These are phyloP conservation scores for Phaeotremella fagi DNA, from an alignment of 768 basidiomycete genomes.

Conservation along the genomic window DNA sequence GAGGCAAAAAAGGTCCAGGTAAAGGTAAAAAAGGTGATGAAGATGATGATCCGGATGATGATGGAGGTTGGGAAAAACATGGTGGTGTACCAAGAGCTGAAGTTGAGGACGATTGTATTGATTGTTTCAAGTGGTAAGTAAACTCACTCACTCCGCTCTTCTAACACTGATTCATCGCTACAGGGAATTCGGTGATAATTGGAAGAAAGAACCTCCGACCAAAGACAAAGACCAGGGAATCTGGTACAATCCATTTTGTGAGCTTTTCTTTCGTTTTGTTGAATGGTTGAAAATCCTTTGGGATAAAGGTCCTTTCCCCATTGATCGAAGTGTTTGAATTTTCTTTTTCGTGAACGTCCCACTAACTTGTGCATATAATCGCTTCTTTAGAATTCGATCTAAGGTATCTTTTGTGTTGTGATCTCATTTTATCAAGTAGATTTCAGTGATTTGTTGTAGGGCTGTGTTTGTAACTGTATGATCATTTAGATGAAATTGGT, in stretches of 20 bases:
- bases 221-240: neutral
- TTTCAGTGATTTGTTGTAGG: no score
- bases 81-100: constrained; percentile 44
- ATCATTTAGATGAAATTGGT: no score
- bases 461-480: no score
- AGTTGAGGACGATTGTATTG: constrained; percentile 42
- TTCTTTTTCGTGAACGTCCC: no score
- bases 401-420: no score
- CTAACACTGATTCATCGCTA: neutral
- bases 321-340: no score
- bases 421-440: no score
- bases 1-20: constrained; percentile 32
- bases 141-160: neutral
- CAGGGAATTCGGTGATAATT: constrained; percentile 46
- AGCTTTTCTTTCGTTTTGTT: no score
- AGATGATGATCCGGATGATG: constrained; percentile 23
- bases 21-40: constrained; percentile 25
- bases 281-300: no score
- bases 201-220: constrained; percentile 29
- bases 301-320: no score
- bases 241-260: neutral
- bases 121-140: constrained; percentile 48
- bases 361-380: no score
- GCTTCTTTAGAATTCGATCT: no score
- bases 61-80: constrained; percentile 40